These are phyloP conservation scores for Podospora sp. DNA, from an alignment of 495 filamentous ascomycete species.

Conservation along the genomic window DNA sequence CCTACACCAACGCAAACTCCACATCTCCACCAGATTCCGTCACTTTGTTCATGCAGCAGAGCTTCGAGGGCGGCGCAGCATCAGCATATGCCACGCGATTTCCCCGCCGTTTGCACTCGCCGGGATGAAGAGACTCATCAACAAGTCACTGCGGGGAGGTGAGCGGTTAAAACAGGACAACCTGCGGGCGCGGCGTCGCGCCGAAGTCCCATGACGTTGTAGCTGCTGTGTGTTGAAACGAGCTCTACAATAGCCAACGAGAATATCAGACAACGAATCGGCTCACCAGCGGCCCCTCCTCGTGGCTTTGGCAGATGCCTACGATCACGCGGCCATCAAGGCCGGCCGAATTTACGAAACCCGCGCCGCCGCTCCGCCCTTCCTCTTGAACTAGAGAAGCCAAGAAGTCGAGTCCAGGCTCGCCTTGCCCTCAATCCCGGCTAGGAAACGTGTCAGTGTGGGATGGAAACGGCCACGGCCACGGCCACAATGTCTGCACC, in stretches of 20 bases:
- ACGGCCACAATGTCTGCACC: too few relatives aligned
- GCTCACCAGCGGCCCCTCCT: not conserved
- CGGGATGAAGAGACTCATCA: not conserved
- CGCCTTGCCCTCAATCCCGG: not conserved
- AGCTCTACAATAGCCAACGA: conserved; percentile 13
- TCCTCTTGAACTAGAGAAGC: not conserved
- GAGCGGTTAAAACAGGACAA: not conserved
- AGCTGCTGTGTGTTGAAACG: not conserved
- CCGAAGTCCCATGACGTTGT: not conserved
- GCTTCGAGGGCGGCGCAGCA: not conserved
- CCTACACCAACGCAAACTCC: not conserved
- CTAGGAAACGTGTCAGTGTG: not conserved
- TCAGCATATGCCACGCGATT: not conserved
- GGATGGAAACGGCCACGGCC: too few relatives aligned
- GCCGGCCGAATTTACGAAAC: not conserved
- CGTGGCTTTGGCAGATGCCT: conserved; percentile 7
- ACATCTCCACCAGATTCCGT: not conserved
- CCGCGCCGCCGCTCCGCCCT: not conserved
- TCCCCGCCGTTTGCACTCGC: not conserved
- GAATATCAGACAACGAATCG: conserved; percentile 1
- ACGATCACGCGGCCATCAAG: conserved; percentile 4
- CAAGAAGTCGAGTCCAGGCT: not conserved
- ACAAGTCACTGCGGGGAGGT: not conserved
- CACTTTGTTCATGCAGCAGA: not conserved
- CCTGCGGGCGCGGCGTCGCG: not conserved